Conservation (phyloP, 2,329 filamentous ascomycete species). For the Fusarium longipes region DNA sequence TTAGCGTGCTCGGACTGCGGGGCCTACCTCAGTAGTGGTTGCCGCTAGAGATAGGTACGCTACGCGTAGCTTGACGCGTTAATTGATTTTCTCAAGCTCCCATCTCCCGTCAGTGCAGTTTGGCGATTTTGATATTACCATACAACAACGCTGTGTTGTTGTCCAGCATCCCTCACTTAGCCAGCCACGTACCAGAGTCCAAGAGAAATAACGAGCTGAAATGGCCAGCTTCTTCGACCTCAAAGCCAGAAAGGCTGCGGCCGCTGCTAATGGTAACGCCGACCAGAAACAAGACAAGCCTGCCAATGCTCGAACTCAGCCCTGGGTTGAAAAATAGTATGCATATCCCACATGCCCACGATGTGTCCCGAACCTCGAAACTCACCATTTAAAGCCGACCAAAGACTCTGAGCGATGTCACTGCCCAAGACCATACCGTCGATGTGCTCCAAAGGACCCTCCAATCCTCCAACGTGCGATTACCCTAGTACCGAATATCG, state of each 20-base stretch:
- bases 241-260: slow-evolving; percentile 86
- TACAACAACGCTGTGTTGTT: neutral
- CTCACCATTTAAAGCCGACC: slow-evolving; percentile 73
- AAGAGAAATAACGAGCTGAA: neutral
- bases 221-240: slow-evolving; percentile 97
- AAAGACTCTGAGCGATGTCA: slow-evolving; percentile 92
- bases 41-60: slow-evolving; percentile 32
- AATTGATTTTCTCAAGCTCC: slow-evolving; percentile 46
- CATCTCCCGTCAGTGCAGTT: slow-evolving; percentile 12
- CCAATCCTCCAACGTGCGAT: slow-evolving; percentile 86
- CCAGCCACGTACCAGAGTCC: neutral
- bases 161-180: neutral
- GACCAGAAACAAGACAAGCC: slow-evolving; percentile 73
- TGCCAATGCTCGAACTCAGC: slow-evolving; percentile 75
- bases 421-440: slow-evolving; percentile 96
- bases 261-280: slow-evolving; percentile 71
- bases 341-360: slow-evolving; percentile 41
- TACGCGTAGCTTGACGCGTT: slow-evolving; percentile 45
- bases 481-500: neutral
- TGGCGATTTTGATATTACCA: slow-evolving; percentile 6
- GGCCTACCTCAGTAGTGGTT: slow-evolving; percentile 4
- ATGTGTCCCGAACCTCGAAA: neutral
- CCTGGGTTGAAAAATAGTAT: slow-evolving; percentile 99
- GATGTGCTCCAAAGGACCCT: slow-evolving; percentile 91
- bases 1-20: neutral